Evolutionary conservation across 208 protist genomes (phyloP), one percentile per base, ranked within the genome.

Genomic region (Naegleria fowleri): DNA sequence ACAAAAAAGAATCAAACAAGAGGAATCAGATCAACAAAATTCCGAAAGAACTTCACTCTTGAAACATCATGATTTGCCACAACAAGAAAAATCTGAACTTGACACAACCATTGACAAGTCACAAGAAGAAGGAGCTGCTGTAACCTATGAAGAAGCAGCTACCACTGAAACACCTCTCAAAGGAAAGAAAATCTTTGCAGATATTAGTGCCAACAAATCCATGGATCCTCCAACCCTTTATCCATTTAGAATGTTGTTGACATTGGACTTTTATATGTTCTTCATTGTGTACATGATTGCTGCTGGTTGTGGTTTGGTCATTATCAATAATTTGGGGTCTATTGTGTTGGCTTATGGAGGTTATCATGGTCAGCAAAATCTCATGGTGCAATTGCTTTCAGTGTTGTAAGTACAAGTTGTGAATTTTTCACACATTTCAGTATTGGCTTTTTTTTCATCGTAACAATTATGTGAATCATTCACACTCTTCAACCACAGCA

Each of bases 181-280:
- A 67, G 55, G 19, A 67, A 67, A 67, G 55, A 67, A 67, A 29
- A 29, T 67, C 11, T 67, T 29, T 67, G 55, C 55, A 29, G 55
- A 67, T 19, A 67, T 67, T 67, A 67, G 55, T 67, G 55, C 55
- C 11, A 67, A 67, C 55, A 67, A 67, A 0, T 67, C 55, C 3
- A 29, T 67, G 55, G 67, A 79, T 9, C 29, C 29, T 79, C 67
- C 67, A 79, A 25, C 36, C 41, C 16, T 33, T 5, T 58, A 88
- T 88, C 85, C 85, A 39, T 58, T 88, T 58, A 6, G 29, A 51
- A 88, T 88, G 85, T 15, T 88, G 4, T 22, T 88, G 1, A 88
- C 85, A 22, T n/a, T 88, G 19, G 85, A 88, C n/a, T 88, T 88
- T 88, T 88, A 39, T 6, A 43, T 88, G 22, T 9, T 88, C 6